Base-by-base conservation (phyloP, 768 basidiomycete species). In the Leccinum truebloodii region DNA sequence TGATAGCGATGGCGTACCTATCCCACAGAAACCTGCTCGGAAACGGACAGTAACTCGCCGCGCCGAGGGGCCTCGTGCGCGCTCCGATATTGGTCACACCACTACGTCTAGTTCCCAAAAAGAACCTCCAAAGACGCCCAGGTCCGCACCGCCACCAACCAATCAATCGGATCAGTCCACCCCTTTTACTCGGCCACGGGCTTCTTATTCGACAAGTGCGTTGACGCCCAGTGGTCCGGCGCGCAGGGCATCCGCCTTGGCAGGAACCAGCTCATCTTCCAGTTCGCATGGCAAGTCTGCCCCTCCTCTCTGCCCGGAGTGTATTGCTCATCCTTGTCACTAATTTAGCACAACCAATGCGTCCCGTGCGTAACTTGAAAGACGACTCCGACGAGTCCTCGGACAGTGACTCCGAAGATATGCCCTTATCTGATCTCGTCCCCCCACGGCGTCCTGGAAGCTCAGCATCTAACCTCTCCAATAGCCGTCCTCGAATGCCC, bases 391-490 rank as follows among this genome's bases (percentile, higher is more conserved):
- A 73, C 2, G 68, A 76, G 18, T 72, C 73, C 20, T 70, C 72
- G 12, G 70, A 79, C 59, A 78, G 78, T 35, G 82, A 80, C 26
- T 85, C 83, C 55, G 79, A 79, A n/a, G 78, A 86, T 64, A 81
- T 85, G 2, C 90, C 90, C 13, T 78, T 93, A 37, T 86, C 87
- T 1, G 79, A 76, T 1, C 77, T 90, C 37, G 75, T 89, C 7
- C 78, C 78, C 0, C 89, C 90, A 12, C 81, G 78, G 52, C 80
- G 90, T 37, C 89, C 90, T 16, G 88, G 87, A 18, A 89, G 86
- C 63, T 79, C 87, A 2, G 69, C 76, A 12, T 81, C 81, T 20
- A 70, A 73, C 54, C 54, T 32, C 24, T 74, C 72, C 26, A 62
- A 54, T 48, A 59, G 55, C 37, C 65, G 73, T 13, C 65, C 65